Evolutionary conservation across 225 moss, liverwort and hornwort species (phyloP).

Genomic region (Bryum argenteum): DNA sequence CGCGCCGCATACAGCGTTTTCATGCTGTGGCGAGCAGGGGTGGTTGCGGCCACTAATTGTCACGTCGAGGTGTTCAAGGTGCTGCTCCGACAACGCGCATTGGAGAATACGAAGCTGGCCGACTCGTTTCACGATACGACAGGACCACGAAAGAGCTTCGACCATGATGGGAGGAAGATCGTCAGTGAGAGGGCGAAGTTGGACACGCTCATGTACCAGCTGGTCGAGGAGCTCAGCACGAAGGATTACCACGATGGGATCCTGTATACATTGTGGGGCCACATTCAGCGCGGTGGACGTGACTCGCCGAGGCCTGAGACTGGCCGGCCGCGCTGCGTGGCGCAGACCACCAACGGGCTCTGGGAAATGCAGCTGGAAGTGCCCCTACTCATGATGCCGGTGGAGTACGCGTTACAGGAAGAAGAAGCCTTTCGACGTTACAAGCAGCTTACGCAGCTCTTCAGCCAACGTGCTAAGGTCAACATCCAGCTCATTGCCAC

Average conservation of each 20-base stretch:
- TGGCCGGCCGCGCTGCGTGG: slow-evolving; percentile 34
- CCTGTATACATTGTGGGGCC: slow-evolving; percentile 41
- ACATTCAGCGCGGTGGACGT: slow-evolving; percentile 47
- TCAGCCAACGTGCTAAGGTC: slow-evolving; percentile 43
- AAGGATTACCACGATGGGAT: slow-evolving; percentile 46
- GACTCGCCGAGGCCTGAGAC: slow-evolving; percentile 33
- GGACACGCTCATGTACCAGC: slow-evolving; percentile 45
- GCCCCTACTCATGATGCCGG: slow-evolving; percentile 48
- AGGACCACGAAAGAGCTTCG: slow-evolving; percentile 23
- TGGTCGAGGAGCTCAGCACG: slow-evolving; percentile 43
- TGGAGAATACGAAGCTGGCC: slow-evolving; percentile 39
- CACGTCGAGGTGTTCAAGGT: slow-evolving; percentile 47
- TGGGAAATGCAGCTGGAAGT: slow-evolving; percentile 54
- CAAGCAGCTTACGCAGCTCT: slow-evolving; percentile 51
- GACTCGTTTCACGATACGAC: slow-evolving; percentile 38
- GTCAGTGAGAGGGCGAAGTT: slow-evolving; percentile 27
- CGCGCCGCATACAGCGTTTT: slow-evolving; percentile 41
- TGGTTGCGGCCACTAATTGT: slow-evolving; percentile 32
- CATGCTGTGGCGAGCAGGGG: slow-evolving; percentile 36
- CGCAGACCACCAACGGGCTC: slow-evolving; percentile 39
- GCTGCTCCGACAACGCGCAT: slow-evolving; percentile 35
- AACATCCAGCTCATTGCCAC: slow-evolving; percentile 45
- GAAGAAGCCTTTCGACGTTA: slow-evolving; percentile 40
- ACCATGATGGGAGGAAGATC: slow-evolving; percentile 35
- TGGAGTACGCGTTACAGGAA: slow-evolving; percentile 43